Evolutionary conservation across 1,284 basidiomycete species (phyloP), one percentile per base, ranked within the genome.

Genomic region (Austroboletus novae-zelandiae): DNA sequence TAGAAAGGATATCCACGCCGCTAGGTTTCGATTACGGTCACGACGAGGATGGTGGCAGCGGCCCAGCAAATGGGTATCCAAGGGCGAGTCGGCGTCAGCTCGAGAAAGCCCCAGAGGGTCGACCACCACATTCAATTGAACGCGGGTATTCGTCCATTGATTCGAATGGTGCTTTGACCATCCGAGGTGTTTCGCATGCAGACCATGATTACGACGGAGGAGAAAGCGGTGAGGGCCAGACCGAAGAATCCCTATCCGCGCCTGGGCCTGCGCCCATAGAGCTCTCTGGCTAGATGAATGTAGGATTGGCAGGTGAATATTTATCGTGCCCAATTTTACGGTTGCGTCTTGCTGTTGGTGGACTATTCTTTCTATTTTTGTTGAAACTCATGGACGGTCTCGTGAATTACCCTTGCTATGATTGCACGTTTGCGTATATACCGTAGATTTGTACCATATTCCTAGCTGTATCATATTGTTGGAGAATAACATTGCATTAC

Each of bases 81-180:
- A 67, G 74, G 45, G 70, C 75, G 32, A 84, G 78, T 61, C 76
- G 78, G 64, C 77, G 86, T 35, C 84, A 82, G 67, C 74, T 80
- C 65, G 86, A 88, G 66, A 89, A 89, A 68, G 83, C 86, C 9
- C 83, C 84, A 0, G 83, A 85, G 61, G 80, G 77, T 1, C 71
- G 71, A 11, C 45, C 56, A 1, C 74, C 74, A 2, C 76, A 71
- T 58, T 58, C 55, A 15, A 60, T 51, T 30, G 67, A 64, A 17
- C 57, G 57, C n/a, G 54, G 52, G 15, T 61, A 32, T 13, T 48
- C 49, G 9, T 48, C 55, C 35, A 31, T 44, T 3, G 49, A 50
- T 10, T 57, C 62, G 37, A 62, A 57, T 37, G 60, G 64, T 7
- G 43, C 4, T 15, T 47, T 56, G 8, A 60, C 63, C 20, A 50